Percentiles rank a stretch among this genome's conserved stretches.
Evolutionary conservation across 2,329 filamentous ascomycete species (phyloP).

Genomic region (Fusarium sp.): DNA sequence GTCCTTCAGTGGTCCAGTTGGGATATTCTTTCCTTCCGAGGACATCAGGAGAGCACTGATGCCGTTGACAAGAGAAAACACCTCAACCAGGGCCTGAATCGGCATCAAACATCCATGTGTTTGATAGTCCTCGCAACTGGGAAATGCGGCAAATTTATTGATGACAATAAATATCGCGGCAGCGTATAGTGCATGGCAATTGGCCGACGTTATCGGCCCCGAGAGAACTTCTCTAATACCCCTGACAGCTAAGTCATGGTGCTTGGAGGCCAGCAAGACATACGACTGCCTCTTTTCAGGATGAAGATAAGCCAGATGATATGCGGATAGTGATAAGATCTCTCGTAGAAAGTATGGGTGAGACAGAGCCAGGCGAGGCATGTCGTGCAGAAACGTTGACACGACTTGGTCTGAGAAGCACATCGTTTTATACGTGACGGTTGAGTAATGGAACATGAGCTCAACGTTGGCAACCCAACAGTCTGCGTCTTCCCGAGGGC

Average conservation of each 20-base stretch:
- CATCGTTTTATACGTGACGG: slow-evolving; percentile 33
- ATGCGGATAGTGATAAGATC: slow-evolving; percentile 30
- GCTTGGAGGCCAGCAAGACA: slow-evolving; percentile 25
- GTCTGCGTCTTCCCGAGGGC: slow-evolving; percentile 8
- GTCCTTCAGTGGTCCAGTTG: slow-evolving; percentile 2
- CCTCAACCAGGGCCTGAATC: slow-evolving; percentile 21
- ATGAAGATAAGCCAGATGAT: slow-evolving; percentile 28
- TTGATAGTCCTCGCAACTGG: slow-evolving; percentile 22
- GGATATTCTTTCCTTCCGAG: slow-evolving; percentile 6
- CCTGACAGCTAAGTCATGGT: slow-evolving; percentile 25
- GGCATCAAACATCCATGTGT: slow-evolving; percentile 7
- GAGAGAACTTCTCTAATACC: slow-evolving; percentile 26
- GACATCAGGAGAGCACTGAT: slow-evolving; percentile 21
- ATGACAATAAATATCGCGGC: slow-evolving; percentile 24
- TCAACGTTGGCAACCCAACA: slow-evolving; percentile 29
- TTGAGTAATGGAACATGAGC: slow-evolving; percentile 36
- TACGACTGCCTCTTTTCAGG: slow-evolving; percentile 17
- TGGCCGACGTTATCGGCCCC: background rate
- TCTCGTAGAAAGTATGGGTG: slow-evolving; percentile 34
- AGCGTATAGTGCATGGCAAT: slow-evolving; percentile 29
- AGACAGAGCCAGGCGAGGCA: slow-evolving; percentile 24
- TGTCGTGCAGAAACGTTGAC: slow-evolving; percentile 17
- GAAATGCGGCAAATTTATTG: slow-evolving; percentile 34
- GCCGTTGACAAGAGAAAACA: slow-evolving; percentile 29
- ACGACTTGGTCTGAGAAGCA: slow-evolving; percentile 16